Evolutionary conservation across 2,329 filamentous ascomycete genomes (phyloP).

Genomic region (Helotiales sp.): DNA sequence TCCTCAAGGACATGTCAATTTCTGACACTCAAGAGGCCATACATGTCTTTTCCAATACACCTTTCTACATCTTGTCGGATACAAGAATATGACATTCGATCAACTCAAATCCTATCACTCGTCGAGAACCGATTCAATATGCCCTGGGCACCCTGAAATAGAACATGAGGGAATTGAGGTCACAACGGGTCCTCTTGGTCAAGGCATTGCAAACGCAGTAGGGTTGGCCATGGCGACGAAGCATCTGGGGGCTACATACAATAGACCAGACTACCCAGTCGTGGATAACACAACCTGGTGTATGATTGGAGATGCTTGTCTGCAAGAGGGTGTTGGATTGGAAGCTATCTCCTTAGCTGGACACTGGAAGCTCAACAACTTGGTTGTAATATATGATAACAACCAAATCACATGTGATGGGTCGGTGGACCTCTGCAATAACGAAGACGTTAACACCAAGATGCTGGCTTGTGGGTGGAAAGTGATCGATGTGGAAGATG

Average conservation of each 20-base stretch:
- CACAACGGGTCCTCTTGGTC: slow-evolving; percentile 51
- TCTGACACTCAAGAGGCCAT: slow-evolving; percentile 36
- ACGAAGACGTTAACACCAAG: slow-evolving; percentile 50
- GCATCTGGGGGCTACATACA: slow-evolving; percentile 47
- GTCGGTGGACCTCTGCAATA: slow-evolving; percentile 45
- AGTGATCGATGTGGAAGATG: slow-evolving; percentile 48
- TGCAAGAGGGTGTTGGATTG: slow-evolving; percentile 49
- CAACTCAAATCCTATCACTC: slow-evolving; percentile 49
- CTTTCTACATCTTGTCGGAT: slow-evolving; percentile 46
- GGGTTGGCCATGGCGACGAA: slow-evolving; percentile 51
- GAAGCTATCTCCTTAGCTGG: slow-evolving; percentile 51
- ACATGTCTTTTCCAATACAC: slow-evolving; percentile 47
- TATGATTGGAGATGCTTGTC: slow-evolving; percentile 50
- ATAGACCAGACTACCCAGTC: slow-evolving; percentile 43
- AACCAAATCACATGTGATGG: slow-evolving; percentile 53
- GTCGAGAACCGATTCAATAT: slow-evolving; percentile 39
- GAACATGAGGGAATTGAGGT: slow-evolving; percentile 51
- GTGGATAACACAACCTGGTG: slow-evolving; percentile 49
- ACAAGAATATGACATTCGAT: slow-evolving; percentile 47
- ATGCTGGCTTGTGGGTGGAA: slow-evolving; percentile 50
- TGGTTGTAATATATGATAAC: slow-evolving; percentile 52
- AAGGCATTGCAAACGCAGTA: slow-evolving; percentile 52
- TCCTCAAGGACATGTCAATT: neutral
- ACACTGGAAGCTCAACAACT: slow-evolving; percentile 47
- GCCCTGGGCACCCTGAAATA: slow-evolving; percentile 50